Base-by-base conservation (phyloP, 345 rosid genomes). In the Murraya koenigii region DNA sequence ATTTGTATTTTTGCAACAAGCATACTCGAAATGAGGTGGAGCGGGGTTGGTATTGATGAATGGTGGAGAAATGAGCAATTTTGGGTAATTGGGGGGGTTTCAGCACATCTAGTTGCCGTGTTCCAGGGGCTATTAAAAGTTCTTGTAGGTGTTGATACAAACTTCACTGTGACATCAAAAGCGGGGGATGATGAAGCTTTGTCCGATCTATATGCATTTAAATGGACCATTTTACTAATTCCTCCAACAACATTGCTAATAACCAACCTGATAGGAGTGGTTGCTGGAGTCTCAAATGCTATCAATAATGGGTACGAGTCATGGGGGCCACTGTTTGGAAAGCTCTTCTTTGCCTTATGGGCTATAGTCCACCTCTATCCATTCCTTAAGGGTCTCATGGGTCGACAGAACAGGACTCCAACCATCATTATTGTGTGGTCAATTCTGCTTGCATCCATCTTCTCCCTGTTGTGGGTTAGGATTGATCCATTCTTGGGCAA, bases 41-140 rank as follows among this genome's bases (percentile, higher is more conserved):
- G 93, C 41, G 87, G 87, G 38, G 91, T 89, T 0, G 87, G 94
- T n/a, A 76, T 92, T 32, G 83, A 90, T 19, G 90, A 90, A 17
- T 90, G 97, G 93, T 89, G 94, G 97, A 90, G 97, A 80, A 92
- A 92, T 38, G 90, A 92, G 72, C 93, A 90, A 85, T 89, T 89
- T 81, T 90, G 92, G 97, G 90, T 87, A 66, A 90, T 89, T 2
- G 92, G 90, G 80, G 91, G 92, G 14, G 89, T 89, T n/a, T 92
- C 91, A 1, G 80, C 92, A 38, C 94, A 86, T 75, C 87, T 90
- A 47, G 86, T 90, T 62, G 94, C 94, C 6, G 88, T 92, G 68
- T 86, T 88, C 79, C 90, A 88, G 82, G 94, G 93, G 19, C 86
- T 89, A 10, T 81, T 88, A 58, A 89, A 90, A 82, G 91, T 90